A percentile compares a stretch with the other conserved stretches of the same genome.
These are phyloP conservation scores for Trifolium subterraneum DNA, from an alignment of 306 rosid species.

Conservation along the genomic window DNA sequence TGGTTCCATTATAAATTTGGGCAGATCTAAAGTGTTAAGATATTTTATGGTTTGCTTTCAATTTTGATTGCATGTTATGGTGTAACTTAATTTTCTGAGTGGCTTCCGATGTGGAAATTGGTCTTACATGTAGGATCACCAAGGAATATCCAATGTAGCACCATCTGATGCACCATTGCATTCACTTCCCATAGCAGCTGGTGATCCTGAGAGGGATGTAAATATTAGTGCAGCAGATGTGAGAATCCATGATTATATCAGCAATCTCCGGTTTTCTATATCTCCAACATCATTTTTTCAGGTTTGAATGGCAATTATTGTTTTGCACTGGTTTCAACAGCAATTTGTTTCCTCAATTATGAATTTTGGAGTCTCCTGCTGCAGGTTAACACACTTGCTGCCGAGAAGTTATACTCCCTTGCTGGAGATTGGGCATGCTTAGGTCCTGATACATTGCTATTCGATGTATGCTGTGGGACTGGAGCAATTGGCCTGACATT, in stretches of 20 bases:
- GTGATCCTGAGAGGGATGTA: constrained; percentile 51
- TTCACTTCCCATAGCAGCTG: constrained; percentile 48
- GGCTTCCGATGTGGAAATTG: constrained; percentile 12
- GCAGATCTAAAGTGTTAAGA: constrained; percentile 10
- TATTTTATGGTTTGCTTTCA: constrained; percentile 2
- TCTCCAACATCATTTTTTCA: constrained; percentile 98
- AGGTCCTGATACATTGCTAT: constrained; percentile 88
- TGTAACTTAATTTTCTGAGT: constrained; percentile 29
- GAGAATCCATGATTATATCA: constrained; percentile 82
- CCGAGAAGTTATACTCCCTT: constrained; percentile 92
- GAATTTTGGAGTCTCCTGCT: constrained; percentile 39
- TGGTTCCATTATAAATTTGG: background rate
- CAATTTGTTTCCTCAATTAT: constrained; percentile 8
- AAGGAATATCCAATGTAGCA: constrained; percentile 93
- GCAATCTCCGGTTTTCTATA: constrained; percentile 79
- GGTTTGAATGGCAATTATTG: constrained; percentile 52
- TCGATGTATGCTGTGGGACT: constrained; percentile 96
- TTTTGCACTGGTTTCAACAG: constrained; percentile 24
- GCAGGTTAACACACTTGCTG: constrained; percentile 95
- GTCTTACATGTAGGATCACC: constrained; percentile 72
- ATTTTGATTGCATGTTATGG: constrained; percentile 31
- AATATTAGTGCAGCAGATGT: constrained; percentile 51
- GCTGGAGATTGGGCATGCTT: constrained; percentile 98
- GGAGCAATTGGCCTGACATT: constrained; percentile 98
- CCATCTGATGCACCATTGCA: constrained; percentile 81